Conservation (phyloP, 1,139 yeast species). For the Yamadazyma aaseri region DNA sequence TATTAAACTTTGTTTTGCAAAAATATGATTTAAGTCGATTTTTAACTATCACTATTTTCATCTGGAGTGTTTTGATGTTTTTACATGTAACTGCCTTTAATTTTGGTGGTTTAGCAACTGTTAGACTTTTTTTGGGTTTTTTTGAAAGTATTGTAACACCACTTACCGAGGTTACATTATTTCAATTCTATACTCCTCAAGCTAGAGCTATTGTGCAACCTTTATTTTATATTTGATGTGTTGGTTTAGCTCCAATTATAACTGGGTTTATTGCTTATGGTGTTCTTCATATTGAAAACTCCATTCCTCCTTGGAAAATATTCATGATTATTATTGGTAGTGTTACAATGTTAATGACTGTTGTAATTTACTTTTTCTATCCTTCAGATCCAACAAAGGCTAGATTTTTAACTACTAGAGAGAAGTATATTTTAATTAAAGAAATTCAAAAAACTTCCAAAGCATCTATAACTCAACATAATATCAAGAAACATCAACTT, state of each 20-base stretch:
- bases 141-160: conserved; percentile 28
- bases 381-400: conserved; percentile 29
- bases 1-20: conserved; percentile 8
- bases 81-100: conserved; percentile 19
- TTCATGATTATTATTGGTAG: conserved; percentile 46
- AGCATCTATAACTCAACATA: conserved; percentile 43
- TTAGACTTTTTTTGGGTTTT: conserved; percentile 27
- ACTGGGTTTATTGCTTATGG: conserved; percentile 48
- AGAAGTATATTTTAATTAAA: conserved; percentile 27
- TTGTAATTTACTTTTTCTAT: conserved; percentile 29
- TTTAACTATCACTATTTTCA: conserved; percentile 13
- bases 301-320: conserved; percentile 22
- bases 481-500: conserved; percentile 41
- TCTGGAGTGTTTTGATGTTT: conserved; percentile 16
- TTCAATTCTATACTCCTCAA: conserved; percentile 42
- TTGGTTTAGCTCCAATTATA: conserved; percentile 39
- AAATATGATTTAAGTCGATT: conserved; percentile 10
- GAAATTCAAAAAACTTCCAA: conserved; percentile 40
- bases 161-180: conserved; percentile 34
- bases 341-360: conserved; percentile 32
- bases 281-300: conserved; percentile 23
- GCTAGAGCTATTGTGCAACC: conserved; percentile 41
- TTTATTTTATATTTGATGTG: conserved; percentile 43
- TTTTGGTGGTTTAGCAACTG: conserved; percentile 24
- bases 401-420: conserved; percentile 21